Percentiles rank a stretch among this genome's conserved stretches.
Evolutionary conservation across 805 yeast genomes (phyloP).

Genomic region (Teunomyces gatunensis): DNA sequence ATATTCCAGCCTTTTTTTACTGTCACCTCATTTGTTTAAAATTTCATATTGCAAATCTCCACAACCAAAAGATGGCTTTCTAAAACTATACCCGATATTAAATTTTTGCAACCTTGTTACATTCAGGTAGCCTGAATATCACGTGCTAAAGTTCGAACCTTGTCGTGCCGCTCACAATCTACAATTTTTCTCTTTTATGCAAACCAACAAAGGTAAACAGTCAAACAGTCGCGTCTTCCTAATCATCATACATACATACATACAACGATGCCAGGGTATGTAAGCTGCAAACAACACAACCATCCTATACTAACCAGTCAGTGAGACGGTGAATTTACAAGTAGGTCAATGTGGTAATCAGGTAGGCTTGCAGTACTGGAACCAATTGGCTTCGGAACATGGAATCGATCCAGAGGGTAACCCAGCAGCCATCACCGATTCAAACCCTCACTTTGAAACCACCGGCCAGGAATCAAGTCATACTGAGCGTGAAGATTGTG

Average conservation of each 20-base stretch:
- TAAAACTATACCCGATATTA: no score
- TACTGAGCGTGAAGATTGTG: constrained; percentile 57
- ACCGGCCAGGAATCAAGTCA: constrained; percentile 12
- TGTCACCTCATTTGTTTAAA: no score
- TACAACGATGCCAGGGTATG: constrained; percentile 28
- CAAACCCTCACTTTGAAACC: constrained; percentile 5
- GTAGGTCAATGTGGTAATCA: constrained; percentile 97
- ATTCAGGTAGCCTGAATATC: no score
- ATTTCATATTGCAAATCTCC: no score
- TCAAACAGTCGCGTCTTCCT: constrained; percentile 1
- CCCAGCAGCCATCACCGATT: constrained; percentile 32
- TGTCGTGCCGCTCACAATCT: no score
- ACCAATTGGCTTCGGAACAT: constrained; percentile 81
- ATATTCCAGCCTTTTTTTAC: no score
- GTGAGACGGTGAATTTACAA: constrained; percentile 71
- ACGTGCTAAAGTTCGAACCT: no score
- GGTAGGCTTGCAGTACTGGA: constrained; percentile 91
- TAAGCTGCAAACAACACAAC: constrained; percentile 1
- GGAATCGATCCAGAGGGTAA: constrained; percentile 72
- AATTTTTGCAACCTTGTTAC: no score
- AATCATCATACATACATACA: neutral
- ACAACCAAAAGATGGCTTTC: no score
- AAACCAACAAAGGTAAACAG: neutral
- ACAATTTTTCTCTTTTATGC: neutral
- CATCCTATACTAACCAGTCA: constrained; percentile 21